Percentiles rank a stretch among this genome's conserved stretches.
Conservation (phyloP, 768 basidiomycete species). For the Hericium rajendrae region DNA sequence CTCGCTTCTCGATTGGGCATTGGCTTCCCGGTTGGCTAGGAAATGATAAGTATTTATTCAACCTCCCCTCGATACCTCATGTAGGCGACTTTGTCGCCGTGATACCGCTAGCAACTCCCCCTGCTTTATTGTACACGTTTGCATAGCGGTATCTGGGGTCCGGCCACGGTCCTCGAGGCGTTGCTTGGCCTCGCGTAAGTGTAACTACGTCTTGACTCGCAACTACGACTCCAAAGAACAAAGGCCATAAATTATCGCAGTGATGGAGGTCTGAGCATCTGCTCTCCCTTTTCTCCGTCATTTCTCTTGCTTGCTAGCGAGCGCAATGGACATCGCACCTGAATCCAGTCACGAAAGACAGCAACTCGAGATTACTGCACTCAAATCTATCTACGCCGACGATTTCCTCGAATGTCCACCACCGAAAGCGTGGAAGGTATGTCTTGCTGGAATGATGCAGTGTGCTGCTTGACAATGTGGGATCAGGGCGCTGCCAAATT, state of each 20-base stretch:
- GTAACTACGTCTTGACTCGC: too few relatives aligned
- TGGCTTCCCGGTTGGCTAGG: too few relatives aligned
- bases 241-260: neutral
- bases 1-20: too few relatives aligned
- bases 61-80: too few relatives aligned
- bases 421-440: slow-evolving; percentile 77
- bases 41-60: too few relatives aligned
- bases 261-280: neutral
- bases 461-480: neutral
- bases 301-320: slow-evolving; percentile 1
- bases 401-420: slow-evolving; percentile 60
- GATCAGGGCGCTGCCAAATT: slow-evolving; percentile 54
- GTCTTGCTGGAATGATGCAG: slow-evolving; percentile 4
- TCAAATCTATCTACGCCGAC: slow-evolving; percentile 73
- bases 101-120: too few relatives aligned
- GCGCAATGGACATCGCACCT: neutral
- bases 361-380: slow-evolving; percentile 63
- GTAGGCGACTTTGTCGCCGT: too few relatives aligned
- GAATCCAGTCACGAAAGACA: slow-evolving; percentile 64
- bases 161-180: too few relatives aligned
- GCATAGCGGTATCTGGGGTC: too few relatives aligned
- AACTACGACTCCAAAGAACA: too few relatives aligned
- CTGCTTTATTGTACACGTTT: too few relatives aligned
- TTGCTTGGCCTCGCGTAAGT: too few relatives aligned
- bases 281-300: neutral